These are phyloP conservation scores for Mariannaea sp. DNA, from an alignment of 2,329 filamentous ascomycete genomes.

Conservation along the genomic window DNA sequence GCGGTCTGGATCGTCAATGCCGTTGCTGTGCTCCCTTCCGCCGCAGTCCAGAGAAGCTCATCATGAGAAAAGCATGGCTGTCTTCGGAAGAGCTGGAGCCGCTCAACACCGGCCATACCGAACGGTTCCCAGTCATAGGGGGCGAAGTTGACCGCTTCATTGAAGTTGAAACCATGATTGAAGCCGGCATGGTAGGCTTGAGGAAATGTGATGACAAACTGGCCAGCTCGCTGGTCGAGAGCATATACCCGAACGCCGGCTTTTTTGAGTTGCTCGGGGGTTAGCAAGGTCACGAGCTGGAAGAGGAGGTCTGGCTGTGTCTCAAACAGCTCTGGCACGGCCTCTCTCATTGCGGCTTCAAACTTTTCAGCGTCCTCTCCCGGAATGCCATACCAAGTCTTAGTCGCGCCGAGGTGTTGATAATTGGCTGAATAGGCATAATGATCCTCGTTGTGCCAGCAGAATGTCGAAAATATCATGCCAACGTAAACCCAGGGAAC, in stretches of 20 bases:
- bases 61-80: constrained; percentile 98
- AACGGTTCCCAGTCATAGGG: constrained; percentile 94
- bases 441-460: constrained; percentile 99
- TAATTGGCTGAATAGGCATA: constrained; percentile 98
- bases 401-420: constrained; percentile 96
- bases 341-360: constrained; percentile 91
- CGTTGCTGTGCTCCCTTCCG: constrained; percentile 71
- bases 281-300: constrained; percentile 94
- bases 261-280: constrained; percentile 89
- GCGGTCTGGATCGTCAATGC: constrained; percentile 80
- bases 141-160: constrained; percentile 98
- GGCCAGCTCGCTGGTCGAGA: constrained; percentile 92
- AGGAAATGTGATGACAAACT: constrained; percentile 95
- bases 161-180: constrained; percentile 99
- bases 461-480: constrained; percentile 99
- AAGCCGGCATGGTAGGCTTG: constrained; percentile 98
- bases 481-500: constrained; percentile 99
- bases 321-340: constrained; percentile 94
- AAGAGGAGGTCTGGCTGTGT: constrained; percentile 95
- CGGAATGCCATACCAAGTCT: constrained; percentile 99
- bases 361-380: constrained; percentile 93
- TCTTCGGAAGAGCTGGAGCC: constrained; percentile 83
- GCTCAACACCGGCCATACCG: constrained; percentile 82
- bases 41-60: constrained; percentile 89
- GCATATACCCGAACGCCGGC: constrained; percentile 93